Evolutionary conservation across 176 grass and related monocot genomes (phyloP), one percentile per base, ranked within the genome.

Genomic region (Triticum timopheevii): DNA sequence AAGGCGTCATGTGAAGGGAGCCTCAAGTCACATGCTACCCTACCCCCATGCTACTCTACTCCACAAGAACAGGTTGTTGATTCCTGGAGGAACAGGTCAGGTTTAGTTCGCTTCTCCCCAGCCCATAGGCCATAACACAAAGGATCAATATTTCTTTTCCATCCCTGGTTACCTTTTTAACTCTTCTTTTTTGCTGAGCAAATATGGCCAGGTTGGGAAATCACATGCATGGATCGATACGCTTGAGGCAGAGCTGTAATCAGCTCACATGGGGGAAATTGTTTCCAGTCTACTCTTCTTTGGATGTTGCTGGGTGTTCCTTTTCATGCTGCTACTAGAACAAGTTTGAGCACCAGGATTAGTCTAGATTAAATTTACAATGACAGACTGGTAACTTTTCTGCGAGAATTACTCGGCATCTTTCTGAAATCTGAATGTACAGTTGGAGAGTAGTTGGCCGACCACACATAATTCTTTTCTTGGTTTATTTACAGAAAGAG

Each of bases 51-150:
- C 76, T 88, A 88, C 90, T 91, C 34, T 85, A 88, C 90, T 91
- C 34, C 81, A 88, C 86, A 79, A 88, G 72, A 86, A 85, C 90
- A 86, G 86, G 86, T 88, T 88, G 90, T 88, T 91, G 86, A 83
- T 88, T 88, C 71, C 82, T 47, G 40, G 78, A 91, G 82, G 90
- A 88, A 91, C 86, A 91, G 64, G 86, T 88, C 86, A 82, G 82
- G 62, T 72, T 70, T 84, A 80, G 76, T 69, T 59, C 31, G 3
- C 42, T 49, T 81, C 64, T 50, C 5, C 78, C 15, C 28, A 10
- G 13, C 72, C 40, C 72, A 75, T 74, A 27, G 39, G 71, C 30
- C 78, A 27, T 13, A 80, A 16, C 56, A 86, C 77, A 85, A 49
- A 79, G 65, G 89, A 87, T 67, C 68, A 62, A 85, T 50, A 76